A percentile compares a stretch with the other conserved stretches of the same genome.
Conservation (phyloP, 2,329 filamentous ascomycete species). For the Xylaria sp. region DNA sequence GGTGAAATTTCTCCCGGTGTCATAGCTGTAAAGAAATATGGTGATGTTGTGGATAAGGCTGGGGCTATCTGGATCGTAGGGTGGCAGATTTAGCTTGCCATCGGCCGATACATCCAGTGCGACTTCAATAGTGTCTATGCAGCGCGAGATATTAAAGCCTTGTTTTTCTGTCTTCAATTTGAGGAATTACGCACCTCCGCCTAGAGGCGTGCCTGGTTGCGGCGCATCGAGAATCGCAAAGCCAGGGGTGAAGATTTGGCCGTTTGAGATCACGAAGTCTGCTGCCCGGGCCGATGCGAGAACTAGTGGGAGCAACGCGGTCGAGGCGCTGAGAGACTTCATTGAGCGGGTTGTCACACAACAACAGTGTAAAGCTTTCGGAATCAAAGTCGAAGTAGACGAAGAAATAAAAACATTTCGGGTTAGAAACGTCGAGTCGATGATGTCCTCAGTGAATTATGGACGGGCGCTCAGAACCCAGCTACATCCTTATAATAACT, state of each 20-base stretch:
- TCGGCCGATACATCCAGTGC: conserved; percentile 75
- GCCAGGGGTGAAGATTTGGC: conserved; percentile 76
- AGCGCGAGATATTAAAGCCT: conserved; percentile 41
- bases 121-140: conserved; percentile 67
- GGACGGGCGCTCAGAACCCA: conserved; percentile 7
- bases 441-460: conserved; percentile 26
- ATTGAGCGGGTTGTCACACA: conserved; percentile 35
- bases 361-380: conserved; percentile 14
- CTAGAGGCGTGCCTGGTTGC: conserved; percentile 71
- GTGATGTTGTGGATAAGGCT: conserved; percentile 72
- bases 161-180: conserved; percentile 17
- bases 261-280: conserved; percentile 69
- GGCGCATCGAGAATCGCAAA: conserved; percentile 74
- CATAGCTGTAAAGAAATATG: conserved; percentile 73
- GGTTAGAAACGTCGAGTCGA: neutral
- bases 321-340: conserved; percentile 36
- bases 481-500: conserved; percentile 30
- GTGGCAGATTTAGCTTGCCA: conserved; percentile 70
- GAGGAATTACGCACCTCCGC: conserved; percentile 63
- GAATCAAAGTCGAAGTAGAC: neutral
- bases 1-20: conserved; percentile 73
- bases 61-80: conserved; percentile 63
- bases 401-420: neutral
- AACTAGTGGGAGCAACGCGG: conserved; percentile 47
- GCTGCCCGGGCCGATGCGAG: conserved; percentile 48